Base-by-base conservation (phyloP, 306 rosid genomes). In the Canavalia ensiformis region DNA sequence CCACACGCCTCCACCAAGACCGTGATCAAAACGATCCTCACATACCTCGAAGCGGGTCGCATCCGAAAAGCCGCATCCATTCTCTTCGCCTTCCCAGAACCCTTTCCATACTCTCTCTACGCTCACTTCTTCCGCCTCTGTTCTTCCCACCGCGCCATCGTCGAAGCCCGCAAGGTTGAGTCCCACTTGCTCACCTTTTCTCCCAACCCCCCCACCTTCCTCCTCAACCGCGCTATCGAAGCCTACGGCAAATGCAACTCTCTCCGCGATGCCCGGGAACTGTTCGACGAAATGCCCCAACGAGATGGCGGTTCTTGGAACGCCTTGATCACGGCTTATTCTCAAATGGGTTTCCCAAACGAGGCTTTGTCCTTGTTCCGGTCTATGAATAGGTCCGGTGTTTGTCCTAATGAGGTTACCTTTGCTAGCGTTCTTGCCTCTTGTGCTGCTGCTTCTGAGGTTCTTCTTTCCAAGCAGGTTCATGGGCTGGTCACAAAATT, bases 271-370 rank as follows among this genome's bases (percentile, higher is more conserved):
- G 94, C 95, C 0, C 28, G 86, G 35, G 91, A 87, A 81, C 60
- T 92, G 86, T 91, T 92, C 79, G 92, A 92, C 50, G 92, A 92
- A 91, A 92, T 92, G 97, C 94, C 91, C 42, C 79, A 74, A 0
- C 76, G 87, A 86, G 92, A 92, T 44, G 94, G 91, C 0, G 97
- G 92, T 0, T 82, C 97, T 1, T 92, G 92, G 95, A 92, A 92
- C 73, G 87, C 92, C 1, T 69, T 92, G 72, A 82, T 92, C 51
- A 86, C 85, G 0, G 97, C 91, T 2, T 88, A 77, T 77, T 59
- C 89, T 0, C 91, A 59, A 39, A 64, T 68, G 54, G 81, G 87
- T 37, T 62, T 42, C 76, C 85, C 88, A 0, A 46, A 66, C 2
- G 83, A 89, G 39, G 91, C 86, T 0, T 6, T 91, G 55, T 37